Percentiles rank a stretch among this genome's conserved stretches.
phyloP scores from a whole-genome alignment of 2,329 filamentous ascomycete species.

The Phialophora tarda region DNA sequence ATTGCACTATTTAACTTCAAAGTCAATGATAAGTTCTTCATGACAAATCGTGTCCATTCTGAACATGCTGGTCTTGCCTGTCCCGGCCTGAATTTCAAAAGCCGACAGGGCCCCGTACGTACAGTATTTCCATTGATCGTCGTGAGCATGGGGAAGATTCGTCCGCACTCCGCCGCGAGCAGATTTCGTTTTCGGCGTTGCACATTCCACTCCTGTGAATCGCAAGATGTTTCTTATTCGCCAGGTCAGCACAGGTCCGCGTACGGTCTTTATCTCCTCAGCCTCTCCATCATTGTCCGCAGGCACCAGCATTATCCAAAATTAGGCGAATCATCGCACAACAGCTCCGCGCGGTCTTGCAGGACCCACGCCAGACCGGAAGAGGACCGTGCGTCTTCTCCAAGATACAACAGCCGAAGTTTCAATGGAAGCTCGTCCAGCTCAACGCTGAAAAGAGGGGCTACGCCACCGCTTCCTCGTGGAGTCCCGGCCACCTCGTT shows the following conservation, averaged over 20 bases:
- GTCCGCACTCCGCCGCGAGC: conserved; percentile 7
- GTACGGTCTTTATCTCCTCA: background rate
- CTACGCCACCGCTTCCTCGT: background rate
- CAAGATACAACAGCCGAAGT: background rate
- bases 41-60: background rate
- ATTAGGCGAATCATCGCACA: background rate
- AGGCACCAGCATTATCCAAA: background rate
- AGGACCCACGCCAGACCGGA: background rate
- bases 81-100: background rate
- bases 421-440: background rate
- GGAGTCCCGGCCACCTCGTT: background rate
- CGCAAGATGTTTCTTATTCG: background rate
- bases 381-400: background rate
- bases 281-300: background rate
- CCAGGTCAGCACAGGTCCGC: background rate
- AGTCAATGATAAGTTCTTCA: conserved; percentile 10
- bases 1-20: conserved; percentile 12
- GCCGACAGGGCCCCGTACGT: background rate
- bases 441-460: background rate
- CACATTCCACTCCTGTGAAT: background rate
- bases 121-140: background rate
- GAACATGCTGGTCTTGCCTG: background rate
- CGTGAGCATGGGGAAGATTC: background rate
- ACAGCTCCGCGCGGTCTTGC: too few relatives aligned
- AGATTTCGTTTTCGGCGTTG: background rate